A percentile compares a stretch with the other conserved stretches of the same genome.
Conservation (phyloP, 306 rosid genomes). For the Quercus dentata region DNA sequence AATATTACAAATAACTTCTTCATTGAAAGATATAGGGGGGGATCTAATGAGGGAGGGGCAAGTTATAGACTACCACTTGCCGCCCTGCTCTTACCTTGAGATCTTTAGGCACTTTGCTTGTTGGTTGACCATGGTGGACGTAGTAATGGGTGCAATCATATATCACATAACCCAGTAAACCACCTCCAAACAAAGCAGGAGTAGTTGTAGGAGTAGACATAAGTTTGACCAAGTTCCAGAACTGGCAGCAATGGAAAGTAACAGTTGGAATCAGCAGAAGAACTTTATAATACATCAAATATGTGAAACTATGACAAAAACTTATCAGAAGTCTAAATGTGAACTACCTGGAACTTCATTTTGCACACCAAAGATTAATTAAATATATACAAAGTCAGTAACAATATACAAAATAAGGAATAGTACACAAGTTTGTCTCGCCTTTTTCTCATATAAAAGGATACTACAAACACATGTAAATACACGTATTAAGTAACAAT, state of each 20-base stretch:
- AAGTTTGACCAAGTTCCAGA: constrained; percentile 74
- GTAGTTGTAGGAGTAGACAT: constrained; percentile 59
- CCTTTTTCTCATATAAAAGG: neutral
- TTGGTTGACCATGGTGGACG: constrained; percentile 91
- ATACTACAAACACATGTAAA: neutral
- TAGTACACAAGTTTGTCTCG: neutral
- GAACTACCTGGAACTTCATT: constrained; percentile 5
- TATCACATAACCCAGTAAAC: constrained; percentile 87
- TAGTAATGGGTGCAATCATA: constrained; percentile 94
- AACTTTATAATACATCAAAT: constrained; percentile 8
- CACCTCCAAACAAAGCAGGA: constrained; percentile 90
- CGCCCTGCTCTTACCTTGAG: constrained; percentile 63
- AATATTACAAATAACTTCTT: neutral
- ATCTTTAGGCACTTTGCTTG: constrained; percentile 39
- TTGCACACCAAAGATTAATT: neutral
- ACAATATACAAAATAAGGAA: neutral
- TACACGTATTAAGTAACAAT: neutral
- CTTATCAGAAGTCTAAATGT: constrained; percentile 5
- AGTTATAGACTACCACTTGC: neutral
- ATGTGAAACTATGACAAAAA: constrained; percentile 1
- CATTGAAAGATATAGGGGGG: neutral
- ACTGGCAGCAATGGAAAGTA: constrained; percentile 45
- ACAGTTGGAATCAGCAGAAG: constrained; percentile 24
- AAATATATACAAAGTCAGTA: neutral
- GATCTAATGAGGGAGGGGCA: neutral